Percentiles rank a stretch among this genome's conserved stretches.
Evolutionary conservation across 2,329 filamentous ascomycete genomes (phyloP).

Genomic region (Penicillium sp.): DNA sequence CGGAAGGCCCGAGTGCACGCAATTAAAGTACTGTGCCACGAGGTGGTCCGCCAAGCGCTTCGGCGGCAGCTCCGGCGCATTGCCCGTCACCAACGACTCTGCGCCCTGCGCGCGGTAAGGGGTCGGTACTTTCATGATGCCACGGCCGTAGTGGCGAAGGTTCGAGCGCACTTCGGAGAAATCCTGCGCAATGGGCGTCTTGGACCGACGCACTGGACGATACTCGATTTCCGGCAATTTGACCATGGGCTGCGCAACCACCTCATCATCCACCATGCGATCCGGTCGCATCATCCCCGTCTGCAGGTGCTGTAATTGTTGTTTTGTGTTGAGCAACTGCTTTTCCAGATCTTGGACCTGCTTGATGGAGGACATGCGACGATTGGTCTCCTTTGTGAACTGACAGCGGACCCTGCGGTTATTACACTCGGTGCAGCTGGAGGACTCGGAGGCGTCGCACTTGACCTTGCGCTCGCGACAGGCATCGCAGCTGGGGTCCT

Average conservation of each 20-base stretch:
- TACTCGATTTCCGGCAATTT: slow-evolving; percentile 67
- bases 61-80: slow-evolving; percentile 67
- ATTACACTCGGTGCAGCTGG: slow-evolving; percentile 95
- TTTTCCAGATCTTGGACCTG: slow-evolving; percentile 97
- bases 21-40: slow-evolving; percentile 72
- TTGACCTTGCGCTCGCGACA: slow-evolving; percentile 81
- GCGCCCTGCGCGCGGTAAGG: slow-evolving; percentile 61
- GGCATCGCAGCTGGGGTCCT: slow-evolving; percentile 96
- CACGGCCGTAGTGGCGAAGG: slow-evolving; percentile 71
- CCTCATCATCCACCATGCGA: slow-evolving; percentile 48
- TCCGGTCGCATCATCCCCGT: slow-evolving; percentile 60
- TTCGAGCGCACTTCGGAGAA: slow-evolving; percentile 71
- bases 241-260: slow-evolving; percentile 47
- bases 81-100: slow-evolving; percentile 53
- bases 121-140: slow-evolving; percentile 76
- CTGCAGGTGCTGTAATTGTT: slow-evolving; percentile 74
- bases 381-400: slow-evolving; percentile 98
- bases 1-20: slow-evolving; percentile 78
- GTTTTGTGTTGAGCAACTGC: slow-evolving; percentile 76
- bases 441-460: slow-evolving; percentile 95
- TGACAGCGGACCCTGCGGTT: slow-evolving; percentile 97
- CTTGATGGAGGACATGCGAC: slow-evolving; percentile 99
- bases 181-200: slow-evolving; percentile 65
- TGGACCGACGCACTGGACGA: slow-evolving; percentile 64
- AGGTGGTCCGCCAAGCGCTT: slow-evolving; percentile 70